Conservation (phyloP, 1,284 basidiomycete species). For the Puccinia brachypodii region DNA sequence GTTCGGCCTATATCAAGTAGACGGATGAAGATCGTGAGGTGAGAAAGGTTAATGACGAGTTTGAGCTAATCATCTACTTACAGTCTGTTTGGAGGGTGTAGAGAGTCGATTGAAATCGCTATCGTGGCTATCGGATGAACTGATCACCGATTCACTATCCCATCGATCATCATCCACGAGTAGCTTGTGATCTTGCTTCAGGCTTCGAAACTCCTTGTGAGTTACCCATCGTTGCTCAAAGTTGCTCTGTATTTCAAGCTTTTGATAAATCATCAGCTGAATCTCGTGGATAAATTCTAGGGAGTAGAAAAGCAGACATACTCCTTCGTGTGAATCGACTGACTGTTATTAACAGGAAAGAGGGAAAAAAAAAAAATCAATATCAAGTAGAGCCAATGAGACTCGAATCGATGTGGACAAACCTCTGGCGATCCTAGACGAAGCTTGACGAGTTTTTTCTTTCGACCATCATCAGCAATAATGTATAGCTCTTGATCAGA, state of each 20-base stretch:
- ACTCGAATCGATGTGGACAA: background rate
- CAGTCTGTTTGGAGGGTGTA: slow-evolving; percentile 11
- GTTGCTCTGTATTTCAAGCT: background rate
- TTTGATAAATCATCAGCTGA: background rate
- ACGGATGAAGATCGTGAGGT: no score
- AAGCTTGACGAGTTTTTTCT: slow-evolving; percentile 39
- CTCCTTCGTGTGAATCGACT: background rate
- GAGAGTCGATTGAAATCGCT: background rate
- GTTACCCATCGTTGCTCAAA: slow-evolving; percentile 44
- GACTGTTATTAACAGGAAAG: background rate
- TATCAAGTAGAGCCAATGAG: background rate
- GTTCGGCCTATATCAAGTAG: background rate
- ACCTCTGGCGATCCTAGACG: slow-evolving; percentile 22
- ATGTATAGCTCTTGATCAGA: slow-evolving; percentile 26
- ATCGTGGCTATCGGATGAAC: slow-evolving; percentile 4
- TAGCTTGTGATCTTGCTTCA: slow-evolving; percentile 20
- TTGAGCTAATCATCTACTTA: background rate
- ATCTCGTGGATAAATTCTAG: no score
- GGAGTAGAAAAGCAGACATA: background rate
- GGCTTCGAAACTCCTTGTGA: slow-evolving; percentile 27
- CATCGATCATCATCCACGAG: slow-evolving; percentile 13
- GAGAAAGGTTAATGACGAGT: background rate
- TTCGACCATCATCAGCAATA: slow-evolving; percentile 38
- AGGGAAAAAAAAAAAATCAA: background rate
- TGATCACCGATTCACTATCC: slow-evolving; percentile 25